phyloP scores from a whole-genome alignment of 768 basidiomycete genomes.

The Podaxis rugospora region DNA sequence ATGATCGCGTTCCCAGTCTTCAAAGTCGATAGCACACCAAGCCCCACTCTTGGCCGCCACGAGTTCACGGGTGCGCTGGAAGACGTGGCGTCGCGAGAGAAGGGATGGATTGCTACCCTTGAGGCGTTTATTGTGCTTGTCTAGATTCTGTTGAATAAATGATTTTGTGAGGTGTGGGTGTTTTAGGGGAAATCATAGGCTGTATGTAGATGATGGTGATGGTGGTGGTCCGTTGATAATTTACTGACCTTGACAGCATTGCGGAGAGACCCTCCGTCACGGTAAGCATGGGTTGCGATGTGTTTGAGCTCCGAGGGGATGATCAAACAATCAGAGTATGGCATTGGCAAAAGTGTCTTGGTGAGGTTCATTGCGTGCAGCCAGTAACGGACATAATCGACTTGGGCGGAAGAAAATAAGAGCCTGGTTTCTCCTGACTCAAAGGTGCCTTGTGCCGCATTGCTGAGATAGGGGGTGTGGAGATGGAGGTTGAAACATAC shows the following conservation, averaged over 20 bases:
- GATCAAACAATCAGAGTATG: slow-evolving; percentile 74
- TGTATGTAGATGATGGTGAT: neutral
- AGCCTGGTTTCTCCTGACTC: slow-evolving; percentile 72
- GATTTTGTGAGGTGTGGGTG: too few relatives aligned
- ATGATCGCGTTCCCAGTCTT: slow-evolving; percentile 79
- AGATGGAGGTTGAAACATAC: slow-evolving; percentile 26
- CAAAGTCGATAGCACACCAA: slow-evolving; percentile 80
- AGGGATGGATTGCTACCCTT: slow-evolving; percentile 59
- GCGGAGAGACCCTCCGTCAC: slow-evolving; percentile 49
- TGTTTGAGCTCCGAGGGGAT: slow-evolving; percentile 51
- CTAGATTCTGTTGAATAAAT: slow-evolving; percentile 48
- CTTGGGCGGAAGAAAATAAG: slow-evolving; percentile 77
- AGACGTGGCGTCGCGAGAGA: slow-evolving; percentile 51
- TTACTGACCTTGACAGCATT: slow-evolving; percentile 52
- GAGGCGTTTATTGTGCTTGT: slow-evolving; percentile 76
- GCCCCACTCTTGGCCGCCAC: slow-evolving; percentile 63
- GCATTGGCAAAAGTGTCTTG: slow-evolving; percentile 59
- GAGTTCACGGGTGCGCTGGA: slow-evolving; percentile 62
- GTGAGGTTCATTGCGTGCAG: slow-evolving; percentile 72
- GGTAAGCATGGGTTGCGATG: slow-evolving; percentile 55
- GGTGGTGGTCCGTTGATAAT: neutral
- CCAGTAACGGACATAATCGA: slow-evolving; percentile 85
- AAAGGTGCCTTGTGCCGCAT: slow-evolving; percentile 47
- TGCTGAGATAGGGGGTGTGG: neutral
- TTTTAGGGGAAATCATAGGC: neutral